Evolutionary conservation across 768 basidiomycete species (phyloP), one percentile per base, ranked within the genome.

Genomic region (Hygrophorus russula): DNA sequence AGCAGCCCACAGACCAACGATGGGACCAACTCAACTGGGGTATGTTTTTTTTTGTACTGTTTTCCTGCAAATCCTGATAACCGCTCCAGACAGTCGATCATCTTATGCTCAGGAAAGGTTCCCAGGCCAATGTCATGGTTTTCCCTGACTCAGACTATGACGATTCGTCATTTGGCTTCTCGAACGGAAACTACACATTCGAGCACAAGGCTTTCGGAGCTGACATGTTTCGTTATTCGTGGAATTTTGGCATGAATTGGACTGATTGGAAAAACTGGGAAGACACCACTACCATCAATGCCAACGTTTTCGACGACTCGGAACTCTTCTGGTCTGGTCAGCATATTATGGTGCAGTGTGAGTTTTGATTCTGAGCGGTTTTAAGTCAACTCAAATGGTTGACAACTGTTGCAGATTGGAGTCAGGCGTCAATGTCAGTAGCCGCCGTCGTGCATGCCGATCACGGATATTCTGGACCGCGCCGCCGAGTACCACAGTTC

Each of bases 291-390:
- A 69, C 64, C 0, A 74, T 94, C 44, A 69, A 81, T 43, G 56
- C 73, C 7, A 62, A 59, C n/a, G 48, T 74, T 9, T 84, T 92
- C 59, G 53, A 61, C 12, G 63, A 64, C 35, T 56, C 64, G 15
- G 61, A 61, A 12, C 63, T 67, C 29, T 91, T 80, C 62, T 96
- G 92, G 92, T 44, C 60, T 1, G 92, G 92, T 5, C 62, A 83
- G 46, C 92, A 96, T 58, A 70, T 94, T 57, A 80, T 88, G 62
- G 73, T 94, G 29, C 90, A 96, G 68, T 94, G 86, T 89, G 48
- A 51, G 82, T 66, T 28, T 18, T 10, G 24, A 8, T 37, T n/a
- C n/a, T n/a, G n/a, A n/a, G n/a, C n/a, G 20, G 24, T 24, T 41
- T 15, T 35, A 11, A 9, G 4, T 36, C 10, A 20, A 13, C 17